phyloP scores from a whole-genome alignment of 2,329 filamentous ascomycete species.

The Fusarium euwallaceae region DNA sequence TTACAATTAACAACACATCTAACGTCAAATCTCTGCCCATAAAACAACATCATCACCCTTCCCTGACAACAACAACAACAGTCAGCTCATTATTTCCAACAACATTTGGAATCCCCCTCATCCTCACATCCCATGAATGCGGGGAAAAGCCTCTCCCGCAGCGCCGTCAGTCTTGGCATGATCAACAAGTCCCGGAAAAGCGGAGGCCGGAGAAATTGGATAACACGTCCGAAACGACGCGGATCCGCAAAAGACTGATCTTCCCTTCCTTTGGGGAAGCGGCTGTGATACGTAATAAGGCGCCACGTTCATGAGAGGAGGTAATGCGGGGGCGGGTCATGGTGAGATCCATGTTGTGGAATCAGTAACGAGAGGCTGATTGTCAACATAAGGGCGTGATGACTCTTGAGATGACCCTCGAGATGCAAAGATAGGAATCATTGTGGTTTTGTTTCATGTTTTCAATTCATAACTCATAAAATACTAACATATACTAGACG shows the following conservation, averaged over 20 bases:
- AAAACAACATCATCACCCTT: not conserved
- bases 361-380: not conserved
- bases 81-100: not conserved
- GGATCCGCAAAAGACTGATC: constrained; percentile 9
- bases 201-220: constrained; percentile 5
- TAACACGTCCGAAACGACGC: constrained; percentile 2
- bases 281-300: not conserved
- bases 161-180: not conserved
- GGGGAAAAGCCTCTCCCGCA: constrained; percentile 5
- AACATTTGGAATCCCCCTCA: not conserved
- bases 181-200: constrained; percentile 1
- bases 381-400: not conserved
- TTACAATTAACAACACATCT: not conserved
- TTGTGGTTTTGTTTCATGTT: not conserved
- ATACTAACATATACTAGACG: not conserved
- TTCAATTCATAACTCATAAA: not conserved
- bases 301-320: not conserved
- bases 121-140: not conserved
- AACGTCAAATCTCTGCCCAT: not conserved
- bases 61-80: not conserved
- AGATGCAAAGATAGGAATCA: not conserved
- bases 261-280: not conserved
- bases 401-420: not conserved
- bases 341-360: not conserved
- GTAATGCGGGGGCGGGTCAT: constrained; percentile 4